A percentile compares a stretch with the other conserved stretches of the same genome.
Conservation (phyloP, 2,329 filamentous ascomycete genomes). For the Aspergillus vadensis region DNA sequence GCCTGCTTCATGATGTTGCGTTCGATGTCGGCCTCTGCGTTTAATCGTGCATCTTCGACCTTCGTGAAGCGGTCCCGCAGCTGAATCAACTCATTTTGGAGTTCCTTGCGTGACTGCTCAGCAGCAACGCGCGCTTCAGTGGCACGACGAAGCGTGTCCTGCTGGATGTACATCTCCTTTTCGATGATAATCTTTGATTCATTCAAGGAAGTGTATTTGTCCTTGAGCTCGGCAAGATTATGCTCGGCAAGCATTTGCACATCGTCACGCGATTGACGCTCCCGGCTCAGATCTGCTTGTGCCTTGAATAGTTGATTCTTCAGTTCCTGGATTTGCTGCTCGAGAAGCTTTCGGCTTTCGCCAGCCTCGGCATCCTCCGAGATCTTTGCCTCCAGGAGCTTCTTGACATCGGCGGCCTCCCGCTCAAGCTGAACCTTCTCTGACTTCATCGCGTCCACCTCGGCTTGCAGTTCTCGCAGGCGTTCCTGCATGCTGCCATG, state of each 20-base stretch:
- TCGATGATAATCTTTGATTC: slow-evolving; percentile 97
- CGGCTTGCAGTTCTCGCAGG: slow-evolving; percentile 81
- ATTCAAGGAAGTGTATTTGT: slow-evolving; percentile 83
- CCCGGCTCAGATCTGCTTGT: slow-evolving; percentile 85
- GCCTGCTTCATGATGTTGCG: slow-evolving; percentile 75
- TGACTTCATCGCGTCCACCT: slow-evolving; percentile 81
- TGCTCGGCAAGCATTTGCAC: slow-evolving; percentile 88
- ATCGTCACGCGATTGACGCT: slow-evolving; percentile 91
- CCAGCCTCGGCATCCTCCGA: slow-evolving; percentile 85
- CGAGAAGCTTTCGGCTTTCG: slow-evolving; percentile 77
- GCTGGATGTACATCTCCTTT: slow-evolving; percentile 94
- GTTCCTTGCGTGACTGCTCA: slow-evolving; percentile 86
- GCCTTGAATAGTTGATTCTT: slow-evolving; percentile 82
- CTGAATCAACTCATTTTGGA: slow-evolving; percentile 79
- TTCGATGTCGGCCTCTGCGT: slow-evolving; percentile 79
- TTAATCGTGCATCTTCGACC: slow-evolving; percentile 80
- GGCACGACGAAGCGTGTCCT: slow-evolving; percentile 83
- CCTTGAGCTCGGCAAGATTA: slow-evolving; percentile 77
- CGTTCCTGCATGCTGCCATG: slow-evolving; percentile 76
- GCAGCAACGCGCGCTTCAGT: slow-evolving; percentile 77
- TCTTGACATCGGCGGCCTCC: slow-evolving; percentile 85
- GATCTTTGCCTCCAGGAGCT: slow-evolving; percentile 80
- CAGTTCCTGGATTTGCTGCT: slow-evolving; percentile 82
- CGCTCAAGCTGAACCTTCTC: slow-evolving; percentile 83
- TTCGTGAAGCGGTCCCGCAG: slow-evolving; percentile 81